Percentiles rank a stretch among this genome's conserved stretches.
Evolutionary conservation across 2,329 filamentous ascomycete species (phyloP).

Genomic region (Aspergillus pseudonomiae): DNA sequence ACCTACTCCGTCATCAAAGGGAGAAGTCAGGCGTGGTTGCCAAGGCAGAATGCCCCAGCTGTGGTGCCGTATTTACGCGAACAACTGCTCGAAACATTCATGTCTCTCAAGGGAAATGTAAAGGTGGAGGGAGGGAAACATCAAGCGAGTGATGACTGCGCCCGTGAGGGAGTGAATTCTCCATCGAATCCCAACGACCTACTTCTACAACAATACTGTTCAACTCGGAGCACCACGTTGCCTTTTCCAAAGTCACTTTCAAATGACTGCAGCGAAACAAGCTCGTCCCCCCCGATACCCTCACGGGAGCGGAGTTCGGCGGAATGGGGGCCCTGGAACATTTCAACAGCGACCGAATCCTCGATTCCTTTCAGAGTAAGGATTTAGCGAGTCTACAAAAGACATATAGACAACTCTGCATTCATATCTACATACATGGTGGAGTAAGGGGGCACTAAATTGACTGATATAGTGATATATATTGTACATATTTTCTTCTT

Average conservation of each 20-base stretch:
- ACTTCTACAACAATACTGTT: not conserved
- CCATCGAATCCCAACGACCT: not conserved
- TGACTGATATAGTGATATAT: not conserved
- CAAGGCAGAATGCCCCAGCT: constrained; percentile 87
- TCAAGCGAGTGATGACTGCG: constrained; percentile 25
- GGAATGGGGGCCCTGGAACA: not conserved
- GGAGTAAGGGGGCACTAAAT: not conserved
- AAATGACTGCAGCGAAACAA: not conserved
- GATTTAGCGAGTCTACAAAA: not conserved
- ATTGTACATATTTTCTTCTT: not conserved
- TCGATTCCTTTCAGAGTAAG: not conserved
- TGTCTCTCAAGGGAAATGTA: constrained; percentile 86
- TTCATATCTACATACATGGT: not conserved
- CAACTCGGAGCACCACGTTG: not conserved
- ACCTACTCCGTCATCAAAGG: constrained; percentile 85
- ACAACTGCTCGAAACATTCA: constrained; percentile 89
- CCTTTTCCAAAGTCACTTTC: not conserved
- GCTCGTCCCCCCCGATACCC: not conserved
- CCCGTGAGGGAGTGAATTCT: not conserved
- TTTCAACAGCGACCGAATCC: not conserved
- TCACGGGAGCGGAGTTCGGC: not conserved
- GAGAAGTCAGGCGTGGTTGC: constrained; percentile 91
- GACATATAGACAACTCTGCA: not conserved
- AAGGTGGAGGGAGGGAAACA: constrained; percentile 52
- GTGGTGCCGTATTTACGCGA: constrained; percentile 89